Evolutionary conservation across 225 moss, liverwort and hornwort genomes (phyloP).

Genomic region (Marchantia paleacea): DNA sequence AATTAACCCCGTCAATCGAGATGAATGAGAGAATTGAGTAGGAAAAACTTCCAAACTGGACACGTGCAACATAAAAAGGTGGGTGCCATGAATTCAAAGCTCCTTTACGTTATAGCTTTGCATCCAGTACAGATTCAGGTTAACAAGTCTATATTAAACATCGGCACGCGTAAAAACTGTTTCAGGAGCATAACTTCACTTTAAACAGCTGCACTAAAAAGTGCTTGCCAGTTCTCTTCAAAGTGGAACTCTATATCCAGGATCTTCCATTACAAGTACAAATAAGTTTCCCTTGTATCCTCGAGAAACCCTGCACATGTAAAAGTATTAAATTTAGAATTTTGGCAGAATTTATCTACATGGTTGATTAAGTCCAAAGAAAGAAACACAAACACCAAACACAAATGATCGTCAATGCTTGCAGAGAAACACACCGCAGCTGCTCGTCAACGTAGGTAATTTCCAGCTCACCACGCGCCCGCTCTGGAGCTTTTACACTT

Average conservation of each 20-base stretch:
- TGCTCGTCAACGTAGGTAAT: slow-evolving; percentile 81
- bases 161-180: too few relatives aligned
- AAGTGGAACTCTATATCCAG: slow-evolving; percentile 40
- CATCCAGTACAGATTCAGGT: neutral
- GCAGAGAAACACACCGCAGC: slow-evolving; percentile 46
- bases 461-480: slow-evolving; percentile 67
- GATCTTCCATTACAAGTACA: slow-evolving; percentile 80
- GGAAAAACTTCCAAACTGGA: too few relatives aligned
- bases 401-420: neutral
- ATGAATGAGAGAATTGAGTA: too few relatives aligned
- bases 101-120: neutral
- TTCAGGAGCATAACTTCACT: neutral
- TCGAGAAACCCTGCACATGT: slow-evolving; percentile 57
- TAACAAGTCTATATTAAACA: neutral
- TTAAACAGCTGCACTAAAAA: neutral
- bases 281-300: slow-evolving; percentile 79
- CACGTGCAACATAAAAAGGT: neutral
- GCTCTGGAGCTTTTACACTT: slow-evolving; percentile 74
- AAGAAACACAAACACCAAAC: neutral
- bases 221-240: neutral
- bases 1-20: too few relatives aligned
- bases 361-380: too few relatives aligned
- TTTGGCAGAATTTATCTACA: too few relatives aligned
- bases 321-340: neutral
- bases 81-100: neutral